phyloP scores from a whole-genome alignment of 306 rosid genomes.

The Vigna angularis region DNA sequence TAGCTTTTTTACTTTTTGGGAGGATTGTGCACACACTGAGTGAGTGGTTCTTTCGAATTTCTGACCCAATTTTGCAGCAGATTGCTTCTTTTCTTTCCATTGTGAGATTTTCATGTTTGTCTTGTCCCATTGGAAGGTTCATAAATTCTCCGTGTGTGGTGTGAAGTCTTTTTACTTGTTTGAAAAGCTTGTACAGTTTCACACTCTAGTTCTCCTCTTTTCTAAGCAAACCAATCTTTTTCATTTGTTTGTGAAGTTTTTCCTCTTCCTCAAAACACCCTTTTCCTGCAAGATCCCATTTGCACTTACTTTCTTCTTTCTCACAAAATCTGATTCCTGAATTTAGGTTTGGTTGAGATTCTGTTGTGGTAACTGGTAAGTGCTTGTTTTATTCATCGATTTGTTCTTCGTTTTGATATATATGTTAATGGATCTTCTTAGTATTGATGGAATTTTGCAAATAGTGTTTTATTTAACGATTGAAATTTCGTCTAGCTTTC shows the following conservation, averaged over 20 bases:
- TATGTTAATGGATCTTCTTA: not conserved
- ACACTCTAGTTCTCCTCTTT: not conserved
- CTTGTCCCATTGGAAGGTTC: slow-evolving; percentile 21
- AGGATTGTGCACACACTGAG: slow-evolving; percentile 2
- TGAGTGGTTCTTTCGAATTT: not conserved
- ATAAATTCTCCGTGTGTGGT: not conserved
- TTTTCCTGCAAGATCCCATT: not conserved
- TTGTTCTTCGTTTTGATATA: slow-evolving; percentile 5
- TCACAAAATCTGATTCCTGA: not conserved
- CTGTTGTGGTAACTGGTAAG: slow-evolving; percentile 12
- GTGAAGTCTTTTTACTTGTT: slow-evolving; percentile 27
- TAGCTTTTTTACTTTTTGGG: not conserved
- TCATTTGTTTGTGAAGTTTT: not conserved
- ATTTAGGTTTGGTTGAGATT: not conserved
- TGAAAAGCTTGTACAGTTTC: slow-evolving; percentile 19
- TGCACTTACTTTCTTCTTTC: not conserved
- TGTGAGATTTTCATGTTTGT: slow-evolving; percentile 26
- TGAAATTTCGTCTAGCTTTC: not conserved
- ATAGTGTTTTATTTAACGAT: not conserved
- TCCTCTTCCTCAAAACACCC: not conserved
- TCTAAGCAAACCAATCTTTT: not conserved
- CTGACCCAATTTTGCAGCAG: not conserved
- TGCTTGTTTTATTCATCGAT: slow-evolving; percentile 8
- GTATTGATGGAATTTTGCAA: not conserved
- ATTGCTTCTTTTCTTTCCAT: not conserved